Base-by-base conservation (phyloP, 768 basidiomycete species). In the Xerocomellus intermedius region DNA sequence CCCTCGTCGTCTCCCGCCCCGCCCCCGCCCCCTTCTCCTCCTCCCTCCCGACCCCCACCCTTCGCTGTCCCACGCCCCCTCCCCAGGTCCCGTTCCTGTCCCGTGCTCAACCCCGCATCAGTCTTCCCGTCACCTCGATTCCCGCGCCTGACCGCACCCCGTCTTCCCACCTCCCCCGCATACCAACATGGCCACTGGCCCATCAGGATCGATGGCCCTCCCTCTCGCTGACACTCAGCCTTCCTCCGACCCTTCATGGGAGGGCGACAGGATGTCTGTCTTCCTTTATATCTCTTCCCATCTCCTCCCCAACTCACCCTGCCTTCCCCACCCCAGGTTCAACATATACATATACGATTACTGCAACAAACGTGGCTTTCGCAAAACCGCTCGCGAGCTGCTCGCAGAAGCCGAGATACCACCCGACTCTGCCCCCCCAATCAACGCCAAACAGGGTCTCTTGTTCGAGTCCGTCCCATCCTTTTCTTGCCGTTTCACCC, bases 311-410 rank as follows among this genome's bases (percentile, higher is more conserved):
- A 7, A 6, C 56, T 57, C 50, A 55, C 57, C 51, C 56, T 42
- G 45, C 57, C 39, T 5, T 33, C 42, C 28, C 41, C 57, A 26
- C 41, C 17, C 52, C 71, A 91, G 89, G 89, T 91, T 91, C 71
- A 91, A 91, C 73, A 89, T 91, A 67, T 92, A 92, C 73, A 91
- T 92, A 61, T 81, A 87, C 66, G 90, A 92, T 74, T 92, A 92
- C 65, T 91, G 90, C 73, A 73, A 67, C 64, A 92, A 92, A 72
- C 85, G 89, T 49, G 89, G 89, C 50, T 92, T 84, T 61, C 74
- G 70, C 63, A 88, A 85, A 67, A 89, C 90, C 2, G 89, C 89
- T 12, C 75, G 70, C 33, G 83, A 89, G 64, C 80, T 92, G 42
- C 71, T 82, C 61, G 39, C 42, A 14, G 90, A 92, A 65, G 89